Conservation (phyloP, 1,284 basidiomycete species). For the Cystobasidium pallidum region DNA sequence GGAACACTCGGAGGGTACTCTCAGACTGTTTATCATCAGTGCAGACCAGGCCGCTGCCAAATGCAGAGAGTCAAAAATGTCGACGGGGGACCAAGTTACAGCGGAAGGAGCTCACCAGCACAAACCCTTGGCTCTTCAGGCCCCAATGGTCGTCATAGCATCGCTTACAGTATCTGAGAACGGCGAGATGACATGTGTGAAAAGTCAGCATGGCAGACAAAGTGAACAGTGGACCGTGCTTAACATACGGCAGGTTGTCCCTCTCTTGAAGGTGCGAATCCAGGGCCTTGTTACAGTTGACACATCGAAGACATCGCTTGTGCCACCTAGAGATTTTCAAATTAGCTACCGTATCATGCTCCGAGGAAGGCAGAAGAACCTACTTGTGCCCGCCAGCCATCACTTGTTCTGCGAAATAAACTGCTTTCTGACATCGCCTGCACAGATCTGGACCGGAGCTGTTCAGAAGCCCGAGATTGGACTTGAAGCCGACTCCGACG, state of each 20-base stretch:
- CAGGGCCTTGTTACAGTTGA: slow-evolving; percentile 41
- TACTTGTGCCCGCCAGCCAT: slow-evolving; percentile 44
- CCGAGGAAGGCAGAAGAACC: neutral
- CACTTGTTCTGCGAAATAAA: slow-evolving; percentile 45
- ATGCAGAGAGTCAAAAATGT: no score
- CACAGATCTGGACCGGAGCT: slow-evolving; percentile 37
- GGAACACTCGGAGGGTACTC: neutral
- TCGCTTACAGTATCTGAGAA: slow-evolving; percentile 38
- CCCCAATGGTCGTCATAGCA: slow-evolving; percentile 43
- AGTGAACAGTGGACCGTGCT: neutral
- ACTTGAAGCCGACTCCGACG: slow-evolving; percentile 15
- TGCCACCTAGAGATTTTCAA: slow-evolving; percentile 32
- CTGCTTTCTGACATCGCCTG: slow-evolving; percentile 37
- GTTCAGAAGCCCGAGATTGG: slow-evolving; percentile 30
- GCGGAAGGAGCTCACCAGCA: slow-evolving; percentile 14
- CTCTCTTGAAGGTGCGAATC: slow-evolving; percentile 42
- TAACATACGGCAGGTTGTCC: slow-evolving; percentile 42
- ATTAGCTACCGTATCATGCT: neutral
- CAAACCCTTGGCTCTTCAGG: slow-evolving; percentile 42
- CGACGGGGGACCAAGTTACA: no score
- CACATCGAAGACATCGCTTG: slow-evolving; percentile 46
- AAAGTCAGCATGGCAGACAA: neutral
- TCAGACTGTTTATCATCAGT: slow-evolving; percentile 7
- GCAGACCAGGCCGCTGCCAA: slow-evolving; percentile 35
- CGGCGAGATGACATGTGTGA: no score